Percentiles rank a stretch among this genome's conserved stretches.
Conservation (phyloP, 2,329 filamentous ascomycete genomes). For the Ascochyta rabiei region DNA sequence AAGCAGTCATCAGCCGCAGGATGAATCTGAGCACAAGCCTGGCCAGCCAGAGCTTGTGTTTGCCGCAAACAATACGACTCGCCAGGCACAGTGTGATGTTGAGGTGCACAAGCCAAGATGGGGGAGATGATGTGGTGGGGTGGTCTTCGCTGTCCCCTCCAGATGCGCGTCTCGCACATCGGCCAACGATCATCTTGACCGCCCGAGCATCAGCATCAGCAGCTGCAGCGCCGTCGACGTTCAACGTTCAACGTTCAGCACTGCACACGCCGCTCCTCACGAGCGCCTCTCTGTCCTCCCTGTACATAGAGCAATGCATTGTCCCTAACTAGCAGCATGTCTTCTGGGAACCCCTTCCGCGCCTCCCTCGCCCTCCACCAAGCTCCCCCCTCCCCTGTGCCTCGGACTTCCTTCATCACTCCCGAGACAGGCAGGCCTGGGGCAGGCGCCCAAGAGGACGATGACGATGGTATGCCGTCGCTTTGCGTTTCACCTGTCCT, state of each 20-base stretch:
- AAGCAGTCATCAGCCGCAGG: background rate
- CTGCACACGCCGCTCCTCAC: constrained; percentile 29
- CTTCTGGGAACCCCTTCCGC: constrained; percentile 49
- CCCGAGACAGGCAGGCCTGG: constrained; percentile 30
- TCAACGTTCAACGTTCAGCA: constrained; percentile 13
- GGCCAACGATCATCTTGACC: constrained; percentile 21
- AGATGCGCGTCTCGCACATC: constrained; percentile 25
- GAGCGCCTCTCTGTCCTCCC: constrained; percentile 32
- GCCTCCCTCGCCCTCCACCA: constrained; percentile 38
- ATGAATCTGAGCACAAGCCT: background rate
- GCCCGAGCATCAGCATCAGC: constrained; percentile 34
- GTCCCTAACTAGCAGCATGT: constrained; percentile 46
- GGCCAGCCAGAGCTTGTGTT: background rate
- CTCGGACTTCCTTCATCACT: constrained; percentile 36
- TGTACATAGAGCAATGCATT: constrained; percentile 50
- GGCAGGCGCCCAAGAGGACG: constrained; percentile 29
- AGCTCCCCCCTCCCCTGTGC: constrained; percentile 26
- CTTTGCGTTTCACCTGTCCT: constrained; percentile 26
- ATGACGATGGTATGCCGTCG: constrained; percentile 43
- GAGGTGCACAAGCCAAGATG: constrained; percentile 7
- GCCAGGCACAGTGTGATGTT: constrained; percentile 9
- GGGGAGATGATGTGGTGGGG: constrained; percentile 30
- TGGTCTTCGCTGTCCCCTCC: constrained; percentile 27
- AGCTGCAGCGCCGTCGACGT: constrained; percentile 22
- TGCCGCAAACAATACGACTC: constrained; percentile 4